Evolutionary conservation across 2,329 filamentous ascomycete species (phyloP), one percentile per base, ranked within the genome.

Genomic region (Pyrenophora graminea): DNA sequence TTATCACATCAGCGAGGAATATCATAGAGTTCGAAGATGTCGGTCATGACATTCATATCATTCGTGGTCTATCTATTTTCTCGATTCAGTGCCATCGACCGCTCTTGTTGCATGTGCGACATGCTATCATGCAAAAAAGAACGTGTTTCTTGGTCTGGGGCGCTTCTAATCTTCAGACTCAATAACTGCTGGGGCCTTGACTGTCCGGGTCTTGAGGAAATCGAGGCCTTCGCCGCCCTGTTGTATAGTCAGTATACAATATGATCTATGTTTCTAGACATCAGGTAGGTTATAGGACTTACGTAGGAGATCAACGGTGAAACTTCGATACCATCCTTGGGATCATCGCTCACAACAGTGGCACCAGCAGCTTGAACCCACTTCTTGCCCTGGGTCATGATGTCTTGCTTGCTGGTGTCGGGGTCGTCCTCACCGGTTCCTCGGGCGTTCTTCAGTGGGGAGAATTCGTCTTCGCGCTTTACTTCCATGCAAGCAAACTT

Each of bases 401-500:
- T 95, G 72, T 97, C 91, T 60, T 80, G 81, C 77, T 87, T 90
- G 81, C 91, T 96, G 43, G 94, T 99, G 63, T 96, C 91, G 9
- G 91, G 89, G 73, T 97, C 91, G 70, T 99, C 94, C 77, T 96
- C 89, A 27, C 90, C 90, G 34, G 90, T 91, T 47, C 91, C 72
- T 57, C 80, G 82, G 9, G 85, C 85, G 70, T 99, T 99, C 86
- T 99, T 99, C 62, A 99, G 80, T 4, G 94, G 94, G 23, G 91
- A 97, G 79, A 99, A 99, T 77, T 99, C 94, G 64, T 99, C 94
- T 79, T 97, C 92, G 55, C 94, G 90, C 75, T 87, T 90, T 45
- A 99, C 94, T 77, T 99, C 94, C 78, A 97, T 88, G 76, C 87
- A 96, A 19, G 92, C 94, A 70, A 99, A 99, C 77, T 95, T 91